These are phyloP conservation scores for Phyllosticta paracitricarpa DNA, from an alignment of 2,329 filamentous ascomycete genomes.

Conservation along the genomic window DNA sequence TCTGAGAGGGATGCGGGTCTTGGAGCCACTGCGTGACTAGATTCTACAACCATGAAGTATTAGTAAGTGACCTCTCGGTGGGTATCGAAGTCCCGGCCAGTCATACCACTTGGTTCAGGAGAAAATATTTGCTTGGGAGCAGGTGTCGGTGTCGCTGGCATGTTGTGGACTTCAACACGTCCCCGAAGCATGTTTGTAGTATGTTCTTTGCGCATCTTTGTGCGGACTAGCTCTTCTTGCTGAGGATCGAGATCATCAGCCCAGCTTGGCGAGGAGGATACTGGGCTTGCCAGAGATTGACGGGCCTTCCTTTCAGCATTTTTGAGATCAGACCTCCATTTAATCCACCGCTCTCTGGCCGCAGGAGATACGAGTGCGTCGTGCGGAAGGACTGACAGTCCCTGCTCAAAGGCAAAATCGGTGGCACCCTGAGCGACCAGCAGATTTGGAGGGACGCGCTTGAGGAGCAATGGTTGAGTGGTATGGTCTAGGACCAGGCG, in stretches of 20 bases:
- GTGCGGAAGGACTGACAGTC: constrained; percentile 62
- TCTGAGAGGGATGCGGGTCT: constrained; percentile 13
- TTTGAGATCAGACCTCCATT: constrained; percentile 65
- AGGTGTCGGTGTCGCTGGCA: background rate
- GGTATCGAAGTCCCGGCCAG: background rate
- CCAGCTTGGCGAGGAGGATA: background rate
- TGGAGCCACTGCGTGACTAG: background rate
- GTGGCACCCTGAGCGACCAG: constrained; percentile 78
- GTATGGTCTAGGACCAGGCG: constrained; percentile 72
- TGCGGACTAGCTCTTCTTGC: constrained; percentile 23
- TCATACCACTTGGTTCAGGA: background rate
- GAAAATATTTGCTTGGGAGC: background rate
- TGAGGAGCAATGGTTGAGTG: constrained; percentile 65
- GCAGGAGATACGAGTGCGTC: constrained; percentile 71
- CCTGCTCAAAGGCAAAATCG: constrained; percentile 73
- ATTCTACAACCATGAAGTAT: background rate
- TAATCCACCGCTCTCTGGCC: constrained; percentile 65
- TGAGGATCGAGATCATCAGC: constrained; percentile 14
- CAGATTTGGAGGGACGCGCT: constrained; percentile 85
- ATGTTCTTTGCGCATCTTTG: constrained; percentile 28
- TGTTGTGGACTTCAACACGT: background rate
- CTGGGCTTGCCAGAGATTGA: constrained; percentile 13
- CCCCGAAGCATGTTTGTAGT: constrained; percentile 23
- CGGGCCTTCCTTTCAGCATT: constrained; percentile 44
- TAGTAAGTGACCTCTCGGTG: background rate